Evolutionary conservation across 208 protist species (phyloP), one percentile per base, ranked within the genome.

Genomic region (Crithidia expoeki): DNA sequence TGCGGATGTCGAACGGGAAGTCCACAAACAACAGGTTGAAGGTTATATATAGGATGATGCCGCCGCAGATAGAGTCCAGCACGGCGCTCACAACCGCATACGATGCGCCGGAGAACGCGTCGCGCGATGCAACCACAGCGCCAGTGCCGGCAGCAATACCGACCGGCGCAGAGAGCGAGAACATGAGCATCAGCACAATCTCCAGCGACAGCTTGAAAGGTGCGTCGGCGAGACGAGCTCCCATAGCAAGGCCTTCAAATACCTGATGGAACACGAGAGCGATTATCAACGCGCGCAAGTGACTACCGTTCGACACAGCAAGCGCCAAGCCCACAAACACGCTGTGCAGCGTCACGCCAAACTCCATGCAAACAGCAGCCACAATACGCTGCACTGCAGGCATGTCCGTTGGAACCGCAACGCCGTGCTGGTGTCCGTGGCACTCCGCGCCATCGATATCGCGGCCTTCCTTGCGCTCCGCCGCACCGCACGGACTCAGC

Each of bases 21-120:
- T 93, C 87, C 49, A 74, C 57, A 42, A 89, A 73, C 66, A 93
- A 44, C 34, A 93, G 67, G 23, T 71, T 68, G 68, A 93, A 93
- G 47, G 59, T 81, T 46, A 93, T 75, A 69, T 93, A 93, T 23
- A 93, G 79, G 61, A 93, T 56, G 49, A 93, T 90, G n/a, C 87
- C 87, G 38, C 77, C 81, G 66, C 87, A 93, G 38, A 88, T 16
- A 0, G 84, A 62, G 65, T 86, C 79, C 44, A 82, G 58, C 42
- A 90, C 75, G 30, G 68, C 84, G 17, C 65, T 67, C 60, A 81
- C 40, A 25, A 85, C 53, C 11, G 73, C 62, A 59, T 81, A 92
- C 14, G 72, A 62, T 2, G 59, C 0, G 0, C 75, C 76, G 11
- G 56, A 68, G 51, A 86, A n/a, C 21, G 71, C 70, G 36, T 63